Base-by-base conservation (phyloP, 257 asterid species). In the Gentiana dahurica region DNA sequence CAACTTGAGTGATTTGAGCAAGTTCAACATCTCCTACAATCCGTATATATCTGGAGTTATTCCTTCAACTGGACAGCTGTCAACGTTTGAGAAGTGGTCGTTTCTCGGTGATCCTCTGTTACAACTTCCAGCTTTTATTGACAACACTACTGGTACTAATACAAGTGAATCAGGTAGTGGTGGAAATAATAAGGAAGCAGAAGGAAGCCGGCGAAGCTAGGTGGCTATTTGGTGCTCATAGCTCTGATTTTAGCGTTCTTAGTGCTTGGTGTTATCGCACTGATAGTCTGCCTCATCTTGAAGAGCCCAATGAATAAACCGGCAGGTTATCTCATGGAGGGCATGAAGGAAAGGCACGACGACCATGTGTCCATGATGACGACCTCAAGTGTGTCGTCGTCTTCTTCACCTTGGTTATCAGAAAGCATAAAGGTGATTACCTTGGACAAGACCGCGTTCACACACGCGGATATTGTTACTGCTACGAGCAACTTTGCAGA, bases 21-120 rank as follows among this genome's bases (percentile, higher is more conserved):
- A 82, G 83, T 88, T 88, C 79, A 88, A 88, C 71, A 57, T 88
- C 61, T 92, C 99, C 9, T 88, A 85, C 82, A 92, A 92, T 57
- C 89, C 82, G 0, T 65, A 62, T 8, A 72, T 92, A 47, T 71
- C 88, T 3, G 99, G 99, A 0, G 60, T 43, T 4, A 62, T 86
- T 34, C 97, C 99, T 2, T 5, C 66, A 2, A 83, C 76, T 0
- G 95, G 97, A 9, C 97, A 85, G 56, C 53, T 92, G 62, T 69
- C 87, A 3, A 88, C 97, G 0, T 75, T 92, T 4, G 95, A 88
- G 34, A 88, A 74, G 48, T 83, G 81, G 81, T 77, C 97, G 4
- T 92, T 79, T 71, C 53, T 80, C 0, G 99, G 95, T 0, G 77
- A 80, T 63, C 95, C 95, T 1, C 71, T 78, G 53, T 65, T 92